Evolutionary conservation across 441 rosid genomes (phyloP).

Genomic region (Aquilaria agallochum): DNA sequence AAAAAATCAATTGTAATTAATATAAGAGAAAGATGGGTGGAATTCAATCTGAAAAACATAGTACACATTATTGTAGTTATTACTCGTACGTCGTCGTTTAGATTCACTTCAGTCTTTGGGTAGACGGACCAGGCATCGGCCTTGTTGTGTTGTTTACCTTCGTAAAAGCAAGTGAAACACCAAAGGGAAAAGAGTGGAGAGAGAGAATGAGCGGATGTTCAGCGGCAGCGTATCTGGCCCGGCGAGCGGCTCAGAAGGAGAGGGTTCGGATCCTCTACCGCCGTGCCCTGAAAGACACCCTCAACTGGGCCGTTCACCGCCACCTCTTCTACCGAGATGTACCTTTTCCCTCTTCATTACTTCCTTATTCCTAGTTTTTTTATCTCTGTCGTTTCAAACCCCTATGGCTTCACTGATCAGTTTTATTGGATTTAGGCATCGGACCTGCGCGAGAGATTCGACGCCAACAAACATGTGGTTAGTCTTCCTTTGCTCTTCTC

Average conservation of each 20-base stretch:
- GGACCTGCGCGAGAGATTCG: slow-evolving; percentile 75
- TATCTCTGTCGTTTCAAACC: background rate
- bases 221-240: slow-evolving; percentile 65
- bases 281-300: slow-evolving; percentile 88
- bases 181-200: slow-evolving; percentile 14
- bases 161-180: slow-evolving; percentile 7
- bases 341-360: slow-evolving; percentile 9
- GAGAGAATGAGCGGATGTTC: slow-evolving; percentile 60
- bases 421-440: slow-evolving; percentile 45
- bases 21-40: too few relatives aligned
- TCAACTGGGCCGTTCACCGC: slow-evolving; percentile 98
- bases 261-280: slow-evolving; percentile 90
- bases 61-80: too few relatives aligned
- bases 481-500: slow-evolving; percentile 13
- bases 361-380: slow-evolving; percentile 8
- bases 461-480: slow-evolving; percentile 78
- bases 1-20: too few relatives aligned
- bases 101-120: too few relatives aligned
- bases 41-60: too few relatives aligned
- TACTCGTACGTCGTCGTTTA: too few relatives aligned
- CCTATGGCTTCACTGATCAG: slow-evolving; percentile 4
- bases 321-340: slow-evolving; percentile 88
- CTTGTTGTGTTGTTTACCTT: background rate
- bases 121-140: too few relatives aligned
- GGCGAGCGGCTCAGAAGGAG: slow-evolving; percentile 93